Base-by-base conservation (phyloP, 306 rosid genomes). In the Sicyos baderoa region DNA sequence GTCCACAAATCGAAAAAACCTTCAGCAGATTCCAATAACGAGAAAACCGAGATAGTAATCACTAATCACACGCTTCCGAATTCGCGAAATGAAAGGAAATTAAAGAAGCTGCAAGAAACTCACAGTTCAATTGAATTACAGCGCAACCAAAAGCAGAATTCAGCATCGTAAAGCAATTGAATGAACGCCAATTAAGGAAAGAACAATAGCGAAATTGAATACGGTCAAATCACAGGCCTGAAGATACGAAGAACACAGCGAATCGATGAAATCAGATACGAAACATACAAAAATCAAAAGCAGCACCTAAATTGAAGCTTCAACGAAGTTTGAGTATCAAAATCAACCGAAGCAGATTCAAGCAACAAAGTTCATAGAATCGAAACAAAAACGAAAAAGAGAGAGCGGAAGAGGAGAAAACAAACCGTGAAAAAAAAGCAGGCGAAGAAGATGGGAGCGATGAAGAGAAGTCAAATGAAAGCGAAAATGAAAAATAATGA, bases 141-240 rank as follows among this genome's bases (percentile, higher is more conserved):
- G 29, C 19, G 19, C 18, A 37, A 61, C 50, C 11, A 21, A 21
- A 19, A 35, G 70, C 17, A 64, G 19, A 64, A 19, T 64, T 64
- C 53, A 64, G 21, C 17, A 13, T 11, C 53, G 21, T 58, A 12
- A 6, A 40, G 4, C 4, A 47, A 66, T 66, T 66, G 10, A 66
- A 66, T 47, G 55, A 47, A 29, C 9, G 50, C 7, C 23, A 6
- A 66, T 22, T 22, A 66, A 66, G 71, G 71, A 66, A 66, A 66
- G 53, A 64, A 44, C 44, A 18, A 42, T 5, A 10, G 10, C 0
- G 45, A 12, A 44, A 63, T 44, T 23, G 4, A 65, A 0, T 22
- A 23, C 6, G 55, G 35, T 15, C 5, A 62, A 62, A 62, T 62
- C 51, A 37, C 68, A 62, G 9, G 10, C 0, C 68, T 37, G 27